These are phyloP conservation scores for Penicillium soppii DNA, from an alignment of 495 filamentous ascomycete genomes.

Conservation along the genomic window DNA sequence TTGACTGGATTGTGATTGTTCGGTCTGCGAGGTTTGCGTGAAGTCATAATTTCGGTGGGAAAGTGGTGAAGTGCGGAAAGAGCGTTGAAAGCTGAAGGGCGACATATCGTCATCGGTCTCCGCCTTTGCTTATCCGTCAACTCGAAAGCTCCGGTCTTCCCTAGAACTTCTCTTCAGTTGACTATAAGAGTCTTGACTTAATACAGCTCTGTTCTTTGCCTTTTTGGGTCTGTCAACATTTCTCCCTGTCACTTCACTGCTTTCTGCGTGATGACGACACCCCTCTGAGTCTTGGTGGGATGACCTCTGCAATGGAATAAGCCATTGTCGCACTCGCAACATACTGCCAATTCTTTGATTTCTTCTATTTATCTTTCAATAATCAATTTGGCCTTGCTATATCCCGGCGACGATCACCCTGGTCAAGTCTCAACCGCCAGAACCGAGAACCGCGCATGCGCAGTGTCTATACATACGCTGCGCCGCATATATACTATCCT, in stretches of 20 bases:
- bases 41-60: constrained; percentile 25
- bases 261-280: constrained; percentile 5
- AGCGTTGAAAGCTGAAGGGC: not conserved
- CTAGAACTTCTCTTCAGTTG: no score
- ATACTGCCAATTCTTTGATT: not conserved
- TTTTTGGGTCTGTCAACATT: not conserved
- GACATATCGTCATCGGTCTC: no score
- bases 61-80: not conserved
- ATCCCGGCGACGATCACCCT: not conserved
- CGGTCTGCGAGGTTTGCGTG: constrained; percentile 34
- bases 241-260: not conserved
- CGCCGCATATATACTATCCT: constrained; percentile 4
- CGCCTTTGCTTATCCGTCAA: no score
- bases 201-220: not conserved
- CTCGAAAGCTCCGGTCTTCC: no score
- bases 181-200: no score
- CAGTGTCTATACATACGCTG: constrained; percentile 4
- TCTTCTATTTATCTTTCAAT: not conserved
- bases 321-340: constrained; percentile 14
- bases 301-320: constrained; percentile 13
- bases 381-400: not conserved
- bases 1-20: constrained; percentile 33
- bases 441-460: constrained; percentile 11
- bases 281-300: constrained; percentile 8
- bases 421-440: not conserved